These are phyloP conservation scores for Euphorbia lathyris DNA, from an alignment of 345 rosid genomes.

Conservation along the genomic window DNA sequence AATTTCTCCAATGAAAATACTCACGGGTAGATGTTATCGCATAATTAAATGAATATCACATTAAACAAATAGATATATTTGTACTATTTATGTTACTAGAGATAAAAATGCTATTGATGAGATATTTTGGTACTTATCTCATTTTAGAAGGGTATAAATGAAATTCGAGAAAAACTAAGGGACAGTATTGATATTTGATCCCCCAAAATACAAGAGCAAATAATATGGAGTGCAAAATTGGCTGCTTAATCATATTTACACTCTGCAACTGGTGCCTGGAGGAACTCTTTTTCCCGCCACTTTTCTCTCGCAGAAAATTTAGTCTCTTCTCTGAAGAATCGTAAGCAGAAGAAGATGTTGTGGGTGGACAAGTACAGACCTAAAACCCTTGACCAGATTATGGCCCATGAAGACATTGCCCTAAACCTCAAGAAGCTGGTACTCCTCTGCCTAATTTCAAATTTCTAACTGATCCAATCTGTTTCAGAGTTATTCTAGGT, in stretches of 20 bases:
- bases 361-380: conserved; percentile 99
- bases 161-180: too few relatives aligned
- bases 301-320: neutral
- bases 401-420: conserved; percentile 80
- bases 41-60: too few relatives aligned
- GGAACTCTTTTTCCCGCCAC: conserved; percentile 16
- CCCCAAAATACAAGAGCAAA: too few relatives aligned
- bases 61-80: too few relatives aligned
- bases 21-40: too few relatives aligned
- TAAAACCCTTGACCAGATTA: conserved; percentile 72
- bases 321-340: neutral
- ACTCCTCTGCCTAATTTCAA: conserved; percentile 9
- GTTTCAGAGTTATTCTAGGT: neutral
- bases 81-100: too few relatives aligned
- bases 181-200: too few relatives aligned
- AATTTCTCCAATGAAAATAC: too few relatives aligned
- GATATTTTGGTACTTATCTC: too few relatives aligned
- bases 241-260: neutral
- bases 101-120: too few relatives aligned
- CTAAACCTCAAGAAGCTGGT: conserved; percentile 89
- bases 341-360: conserved; percentile 47
- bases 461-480: neutral
- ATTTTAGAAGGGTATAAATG: too few relatives aligned
- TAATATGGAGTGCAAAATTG: too few relatives aligned
- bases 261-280: neutral